phyloP scores from a whole-genome alignment of 2,329 filamentous ascomycete species.

The Biscogniauxia marginata region DNA sequence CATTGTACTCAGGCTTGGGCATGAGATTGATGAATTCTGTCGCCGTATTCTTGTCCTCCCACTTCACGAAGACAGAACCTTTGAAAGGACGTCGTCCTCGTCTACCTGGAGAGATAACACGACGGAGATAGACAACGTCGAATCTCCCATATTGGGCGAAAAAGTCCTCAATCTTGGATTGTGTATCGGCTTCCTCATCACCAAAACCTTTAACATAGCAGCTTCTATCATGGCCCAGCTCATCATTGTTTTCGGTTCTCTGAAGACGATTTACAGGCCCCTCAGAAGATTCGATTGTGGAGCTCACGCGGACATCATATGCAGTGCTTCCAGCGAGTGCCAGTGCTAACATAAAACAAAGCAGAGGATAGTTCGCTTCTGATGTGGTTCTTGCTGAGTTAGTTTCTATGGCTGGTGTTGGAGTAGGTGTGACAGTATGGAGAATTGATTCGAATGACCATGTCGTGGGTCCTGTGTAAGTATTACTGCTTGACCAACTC shows the following conservation, averaged over 20 bases:
- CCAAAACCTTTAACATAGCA: not conserved
- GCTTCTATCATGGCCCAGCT: not conserved
- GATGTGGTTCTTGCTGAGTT: constrained; percentile 4
- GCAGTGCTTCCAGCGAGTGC: constrained; percentile 1
- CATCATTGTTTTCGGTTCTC: not conserved
- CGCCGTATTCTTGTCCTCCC: not conserved
- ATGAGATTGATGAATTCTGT: not conserved
- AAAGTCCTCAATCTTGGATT: too few relatives aligned
- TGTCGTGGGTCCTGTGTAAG: not conserved
- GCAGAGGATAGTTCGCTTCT: constrained; percentile 4
- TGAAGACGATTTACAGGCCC: not conserved
- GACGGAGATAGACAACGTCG: too few relatives aligned
- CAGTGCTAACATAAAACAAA: constrained; percentile 6
- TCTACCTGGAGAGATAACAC: too few relatives aligned
- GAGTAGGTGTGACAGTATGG: constrained; percentile 3
- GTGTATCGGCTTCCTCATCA: not conserved
- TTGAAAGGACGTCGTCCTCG: too few relatives aligned
- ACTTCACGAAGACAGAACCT: too few relatives aligned
- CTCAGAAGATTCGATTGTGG: not conserved
- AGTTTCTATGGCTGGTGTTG: constrained; percentile 7
- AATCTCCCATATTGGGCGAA: too few relatives aligned
- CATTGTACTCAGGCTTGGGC: not conserved
- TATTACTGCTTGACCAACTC: not conserved
- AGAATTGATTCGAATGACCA: constrained; percentile 10
- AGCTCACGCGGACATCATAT: not conserved